phyloP scores from a whole-genome alignment of 2,329 filamentous ascomycete species.

The Colletotrichum destructivum region DNA sequence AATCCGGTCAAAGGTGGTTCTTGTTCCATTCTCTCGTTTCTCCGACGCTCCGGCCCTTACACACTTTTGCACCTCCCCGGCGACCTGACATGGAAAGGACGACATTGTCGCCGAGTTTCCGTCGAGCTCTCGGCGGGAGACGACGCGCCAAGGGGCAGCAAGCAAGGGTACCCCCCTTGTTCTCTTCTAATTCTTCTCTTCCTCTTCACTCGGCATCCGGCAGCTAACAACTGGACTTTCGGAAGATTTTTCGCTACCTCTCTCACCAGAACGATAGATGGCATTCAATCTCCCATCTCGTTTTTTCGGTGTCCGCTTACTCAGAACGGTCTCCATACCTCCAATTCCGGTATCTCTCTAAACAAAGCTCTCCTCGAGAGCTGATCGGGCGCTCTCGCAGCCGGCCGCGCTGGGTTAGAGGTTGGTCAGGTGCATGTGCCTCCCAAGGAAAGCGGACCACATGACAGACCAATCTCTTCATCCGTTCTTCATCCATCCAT shows the following conservation, averaged over 20 bases:
- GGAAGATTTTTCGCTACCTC: neutral
- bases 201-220: neutral
- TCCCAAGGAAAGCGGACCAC: conserved; percentile 20
- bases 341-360: neutral
- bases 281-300: neutral
- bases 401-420: neutral
- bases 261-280: neutral
- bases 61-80: neutral
- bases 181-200: neutral
- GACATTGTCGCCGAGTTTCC: neutral
- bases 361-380: neutral
- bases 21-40: neutral
- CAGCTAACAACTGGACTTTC: neutral
- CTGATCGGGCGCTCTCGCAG: conserved; percentile 1
- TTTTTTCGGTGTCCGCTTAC: neutral
- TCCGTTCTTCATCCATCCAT: conserved; percentile 29
- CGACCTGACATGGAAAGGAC: neutral
- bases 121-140: neutral
- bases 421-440: conserved; percentile 21
- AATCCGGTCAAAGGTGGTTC: neutral
- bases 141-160: neutral
- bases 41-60: neutral
- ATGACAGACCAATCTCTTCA: conserved; percentile 34
- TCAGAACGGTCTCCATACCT: neutral
- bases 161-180: neutral